A percentile compares a stretch with the other conserved stretches of the same genome.
Conservation (phyloP, 345 rosid species). For the Aethionema arabicum region DNA sequence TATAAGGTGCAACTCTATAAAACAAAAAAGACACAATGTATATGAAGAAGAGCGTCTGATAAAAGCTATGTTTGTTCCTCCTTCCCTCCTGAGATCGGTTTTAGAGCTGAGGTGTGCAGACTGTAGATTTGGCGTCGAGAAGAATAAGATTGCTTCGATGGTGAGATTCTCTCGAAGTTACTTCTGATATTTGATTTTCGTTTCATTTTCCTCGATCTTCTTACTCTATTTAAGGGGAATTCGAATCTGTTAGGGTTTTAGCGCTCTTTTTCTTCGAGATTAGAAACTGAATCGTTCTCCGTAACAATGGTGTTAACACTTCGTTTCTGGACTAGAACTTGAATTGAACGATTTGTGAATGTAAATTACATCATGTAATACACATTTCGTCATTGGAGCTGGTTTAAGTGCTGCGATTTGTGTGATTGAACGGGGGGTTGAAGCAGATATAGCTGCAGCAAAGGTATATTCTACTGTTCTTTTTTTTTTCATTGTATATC, state of each 20-base stretch:
- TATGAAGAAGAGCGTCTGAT: slow-evolving; percentile 28
- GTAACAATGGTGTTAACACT: neutral
- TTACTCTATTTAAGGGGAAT: neutral
- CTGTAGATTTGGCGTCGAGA: slow-evolving; percentile 11
- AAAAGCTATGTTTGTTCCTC: too few relatives aligned
- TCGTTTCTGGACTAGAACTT: neutral
- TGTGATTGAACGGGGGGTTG: slow-evolving; percentile 70
- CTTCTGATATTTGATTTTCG: neutral
- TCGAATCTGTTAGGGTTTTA: slow-evolving; percentile 24
- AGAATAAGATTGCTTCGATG: slow-evolving; percentile 29
- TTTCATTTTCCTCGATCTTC: neutral
- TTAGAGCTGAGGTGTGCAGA: neutral
- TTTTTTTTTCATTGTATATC: slow-evolving; percentile 16
- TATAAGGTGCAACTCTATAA: slow-evolving; percentile 15
- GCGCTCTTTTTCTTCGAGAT: neutral
- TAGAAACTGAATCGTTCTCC: neutral
- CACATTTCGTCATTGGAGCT: slow-evolving; percentile 87
- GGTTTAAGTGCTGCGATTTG: slow-evolving; percentile 94
- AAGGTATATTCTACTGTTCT: slow-evolving; percentile 78
- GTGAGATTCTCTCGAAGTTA: slow-evolving; percentile 18
- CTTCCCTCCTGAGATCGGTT: slow-evolving; percentile 3
- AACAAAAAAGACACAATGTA: neutral
- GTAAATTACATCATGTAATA: too few relatives aligned
- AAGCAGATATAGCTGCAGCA: slow-evolving; percentile 96
- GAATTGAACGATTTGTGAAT: slow-evolving; percentile 1